phyloP scores from a whole-genome alignment of 2,329 filamentous ascomycete genomes.

The Claviceps cyperi region DNA sequence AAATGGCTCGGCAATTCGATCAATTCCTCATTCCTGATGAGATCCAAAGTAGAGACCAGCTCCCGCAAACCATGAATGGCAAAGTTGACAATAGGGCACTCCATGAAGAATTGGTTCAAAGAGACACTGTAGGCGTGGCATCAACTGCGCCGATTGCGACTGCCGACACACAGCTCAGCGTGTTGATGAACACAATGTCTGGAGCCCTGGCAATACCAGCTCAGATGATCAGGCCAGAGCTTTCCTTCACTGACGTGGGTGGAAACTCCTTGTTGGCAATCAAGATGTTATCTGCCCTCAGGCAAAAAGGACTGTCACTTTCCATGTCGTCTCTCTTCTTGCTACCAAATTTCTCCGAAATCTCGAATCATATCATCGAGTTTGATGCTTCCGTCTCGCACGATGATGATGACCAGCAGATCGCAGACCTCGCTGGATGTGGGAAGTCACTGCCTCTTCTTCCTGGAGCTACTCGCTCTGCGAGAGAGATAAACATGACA shows the following conservation, averaged over 20 bases:
- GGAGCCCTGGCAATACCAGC: background rate
- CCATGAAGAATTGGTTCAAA: background rate
- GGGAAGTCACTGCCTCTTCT: background rate
- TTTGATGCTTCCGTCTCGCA: background rate
- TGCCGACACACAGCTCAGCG: background rate
- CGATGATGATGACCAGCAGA: background rate
- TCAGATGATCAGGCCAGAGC: background rate
- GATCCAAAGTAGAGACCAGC: background rate
- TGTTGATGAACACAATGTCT: background rate
- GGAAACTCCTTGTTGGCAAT: constrained; percentile 1
- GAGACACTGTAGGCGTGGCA: background rate
- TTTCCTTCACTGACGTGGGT: background rate
- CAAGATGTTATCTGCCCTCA: background rate
- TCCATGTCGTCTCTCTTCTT: background rate
- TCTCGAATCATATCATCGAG: background rate
- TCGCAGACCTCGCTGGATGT: background rate
- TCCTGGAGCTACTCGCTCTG: background rate
- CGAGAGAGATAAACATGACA: background rate
- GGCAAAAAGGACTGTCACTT: constrained; percentile 1
- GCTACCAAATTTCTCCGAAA: background rate
- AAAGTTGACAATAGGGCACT: background rate
- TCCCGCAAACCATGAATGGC: background rate
- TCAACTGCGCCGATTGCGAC: background rate
- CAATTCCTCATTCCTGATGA: background rate
- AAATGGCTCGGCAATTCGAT: background rate